These are phyloP conservation scores for Paxillus involutus DNA, from an alignment of 768 basidiomycete genomes.

Conservation along the genomic window DNA sequence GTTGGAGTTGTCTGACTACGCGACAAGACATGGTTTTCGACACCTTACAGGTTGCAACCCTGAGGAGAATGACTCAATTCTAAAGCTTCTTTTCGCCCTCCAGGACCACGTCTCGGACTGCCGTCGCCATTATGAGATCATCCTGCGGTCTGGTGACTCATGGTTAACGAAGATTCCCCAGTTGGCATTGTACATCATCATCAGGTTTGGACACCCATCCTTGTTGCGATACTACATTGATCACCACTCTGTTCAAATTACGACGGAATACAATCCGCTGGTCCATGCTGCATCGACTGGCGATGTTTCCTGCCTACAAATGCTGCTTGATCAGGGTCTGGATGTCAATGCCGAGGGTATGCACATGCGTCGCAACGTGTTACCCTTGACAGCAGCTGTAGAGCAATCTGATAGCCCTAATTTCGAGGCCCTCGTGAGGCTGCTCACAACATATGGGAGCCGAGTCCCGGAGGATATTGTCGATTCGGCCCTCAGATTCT, in stretches of 20 bases:
- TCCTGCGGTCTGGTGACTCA: neutral
- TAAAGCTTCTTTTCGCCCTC: neutral
- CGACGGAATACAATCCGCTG: neutral
- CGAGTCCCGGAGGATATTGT: neutral
- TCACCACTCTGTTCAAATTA: neutral
- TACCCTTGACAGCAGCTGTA: neutral
- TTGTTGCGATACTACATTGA: neutral
- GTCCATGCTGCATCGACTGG: neutral
- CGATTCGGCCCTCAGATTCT: neutral
- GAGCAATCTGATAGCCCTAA: neutral
- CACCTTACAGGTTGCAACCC: neutral
- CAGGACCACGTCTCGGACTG: neutral
- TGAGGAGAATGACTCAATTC: neutral
- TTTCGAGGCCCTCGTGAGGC: neutral
- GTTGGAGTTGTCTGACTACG: neutral
- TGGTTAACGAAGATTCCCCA: neutral
- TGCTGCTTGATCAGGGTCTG: conserved; percentile 6
- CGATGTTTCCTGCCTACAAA: neutral
- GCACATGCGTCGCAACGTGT: neutral
- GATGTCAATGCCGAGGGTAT: conserved; percentile 3
- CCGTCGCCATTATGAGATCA: neutral
- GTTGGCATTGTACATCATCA: neutral
- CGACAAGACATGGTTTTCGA: neutral
- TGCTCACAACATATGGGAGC: neutral
- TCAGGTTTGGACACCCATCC: neutral